Evolutionary conservation across 139 green algal genomes (phyloP).

Genomic region (Closterium sp.): DNA sequence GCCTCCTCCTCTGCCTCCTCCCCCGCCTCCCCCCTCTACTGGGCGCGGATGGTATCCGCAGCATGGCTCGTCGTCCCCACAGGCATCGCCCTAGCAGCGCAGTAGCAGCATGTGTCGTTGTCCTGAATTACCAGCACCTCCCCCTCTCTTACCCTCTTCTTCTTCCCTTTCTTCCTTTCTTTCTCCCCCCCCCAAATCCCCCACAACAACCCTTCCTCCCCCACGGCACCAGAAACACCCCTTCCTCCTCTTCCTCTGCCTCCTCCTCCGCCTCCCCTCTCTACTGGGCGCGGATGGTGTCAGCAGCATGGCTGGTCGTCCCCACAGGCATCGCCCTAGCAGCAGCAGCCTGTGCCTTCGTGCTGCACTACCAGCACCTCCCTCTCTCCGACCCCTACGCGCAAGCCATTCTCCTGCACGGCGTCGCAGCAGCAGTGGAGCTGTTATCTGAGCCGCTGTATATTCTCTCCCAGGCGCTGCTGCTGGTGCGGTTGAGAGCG

Average conservation of each 20-base stretch:
- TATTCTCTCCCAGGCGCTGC: constrained; percentile 46
- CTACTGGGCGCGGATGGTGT: background rate
- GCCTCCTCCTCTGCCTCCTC: background rate
- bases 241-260: background rate
- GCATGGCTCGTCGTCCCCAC: constrained; percentile 31
- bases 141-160: background rate
- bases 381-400: background rate
- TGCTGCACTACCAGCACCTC: constrained; percentile 8
- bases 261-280: background rate
- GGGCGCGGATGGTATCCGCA: background rate
- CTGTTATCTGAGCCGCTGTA: constrained; percentile 48
- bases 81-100: constrained; percentile 5
- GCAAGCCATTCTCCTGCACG: constrained; percentile 14
- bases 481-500: constrained; percentile 46
- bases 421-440: constrained; percentile 35
- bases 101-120: background rate
- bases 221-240: background rate
- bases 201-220: no score
- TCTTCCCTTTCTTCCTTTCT: background rate
- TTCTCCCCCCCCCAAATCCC: background rate
- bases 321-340: constrained; percentile 17
- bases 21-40: background rate
- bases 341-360: background rate
- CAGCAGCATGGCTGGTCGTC: constrained; percentile 29
- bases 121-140: constrained; percentile 5